Conservation (phyloP, 2,329 filamentous ascomycete species). For the Tolypocladium tropicale region DNA sequence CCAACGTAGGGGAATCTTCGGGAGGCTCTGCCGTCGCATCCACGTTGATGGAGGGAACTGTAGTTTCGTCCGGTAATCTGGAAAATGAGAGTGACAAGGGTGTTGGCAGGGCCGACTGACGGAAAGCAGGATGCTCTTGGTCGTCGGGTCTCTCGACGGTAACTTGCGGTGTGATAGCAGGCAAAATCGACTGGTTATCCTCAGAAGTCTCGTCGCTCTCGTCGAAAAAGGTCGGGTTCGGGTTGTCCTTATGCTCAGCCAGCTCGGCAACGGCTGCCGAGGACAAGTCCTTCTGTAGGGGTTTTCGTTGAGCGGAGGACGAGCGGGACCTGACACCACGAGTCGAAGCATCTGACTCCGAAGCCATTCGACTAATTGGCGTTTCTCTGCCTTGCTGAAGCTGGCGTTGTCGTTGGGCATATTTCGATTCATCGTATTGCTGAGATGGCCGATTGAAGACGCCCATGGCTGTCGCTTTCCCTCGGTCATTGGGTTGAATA, state of each 20-base stretch:
- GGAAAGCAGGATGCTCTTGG: constrained; percentile 43
- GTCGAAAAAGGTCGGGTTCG: constrained; percentile 30
- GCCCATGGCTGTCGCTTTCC: constrained; percentile 65
- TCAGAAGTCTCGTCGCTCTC: constrained; percentile 30
- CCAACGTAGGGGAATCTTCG: constrained; percentile 70
- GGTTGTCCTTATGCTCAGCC: constrained; percentile 20
- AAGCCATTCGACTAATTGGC: constrained; percentile 34
- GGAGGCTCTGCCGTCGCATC: constrained; percentile 13
- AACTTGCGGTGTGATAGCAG: constrained; percentile 21
- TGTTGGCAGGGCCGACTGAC: constrained; percentile 32
- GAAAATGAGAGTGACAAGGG: constrained; percentile 26
- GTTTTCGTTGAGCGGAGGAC: constrained; percentile 29
- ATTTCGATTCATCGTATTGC: constrained; percentile 77
- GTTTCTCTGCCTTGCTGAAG: constrained; percentile 67
- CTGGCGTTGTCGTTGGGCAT: constrained; percentile 69
- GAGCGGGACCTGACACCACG: constrained; percentile 33
- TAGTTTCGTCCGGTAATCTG: constrained; percentile 15
- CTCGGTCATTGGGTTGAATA: constrained; percentile 65
- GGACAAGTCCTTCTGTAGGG: constrained; percentile 20
- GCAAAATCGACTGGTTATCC: constrained; percentile 3
- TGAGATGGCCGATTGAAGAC: constrained; percentile 59
- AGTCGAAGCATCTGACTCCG: constrained; percentile 34
- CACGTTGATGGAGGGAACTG: constrained; percentile 12
- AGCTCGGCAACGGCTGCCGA: constrained; percentile 15
- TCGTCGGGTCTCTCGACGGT: constrained; percentile 39